Conservation (phyloP, 2,329 filamentous ascomycete species). For the Ophiostoma fasciatum region DNA sequence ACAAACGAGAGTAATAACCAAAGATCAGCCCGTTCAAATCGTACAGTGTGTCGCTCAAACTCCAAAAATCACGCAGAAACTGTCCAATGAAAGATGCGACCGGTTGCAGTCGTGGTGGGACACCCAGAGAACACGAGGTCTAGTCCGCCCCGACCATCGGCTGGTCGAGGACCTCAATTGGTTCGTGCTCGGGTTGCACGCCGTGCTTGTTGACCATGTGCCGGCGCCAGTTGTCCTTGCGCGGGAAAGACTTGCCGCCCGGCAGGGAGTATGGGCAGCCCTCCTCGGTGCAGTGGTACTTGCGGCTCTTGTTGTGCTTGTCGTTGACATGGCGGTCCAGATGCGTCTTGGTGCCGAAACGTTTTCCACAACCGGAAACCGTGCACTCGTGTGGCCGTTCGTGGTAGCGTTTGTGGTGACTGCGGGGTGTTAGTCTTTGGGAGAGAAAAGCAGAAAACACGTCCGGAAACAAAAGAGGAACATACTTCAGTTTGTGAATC, state of each 20-base stretch:
- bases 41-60: neutral
- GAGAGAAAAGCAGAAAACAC: neutral
- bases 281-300: slow-evolving; percentile 40
- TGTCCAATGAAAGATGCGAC: too few species aligned
- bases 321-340: slow-evolving; percentile 48
- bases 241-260: slow-evolving; percentile 43
- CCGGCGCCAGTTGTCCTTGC: slow-evolving; percentile 48
- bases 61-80: neutral
- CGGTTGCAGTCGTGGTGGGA: too few species aligned
- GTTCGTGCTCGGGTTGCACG: slow-evolving; percentile 23
- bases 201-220: slow-evolving; percentile 46
- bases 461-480: neutral
- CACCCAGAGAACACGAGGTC: too few species aligned
- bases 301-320: slow-evolving; percentile 43
- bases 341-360: slow-evolving; percentile 47
- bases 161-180: slow-evolving; percentile 28
- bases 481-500: slow-evolving; percentile 44
- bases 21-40: too few species aligned
- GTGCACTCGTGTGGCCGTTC: slow-evolving; percentile 35
- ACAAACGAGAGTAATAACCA: too few species aligned
- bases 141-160: slow-evolving; percentile 16
- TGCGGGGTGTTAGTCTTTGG: slow-evolving; percentile 12
- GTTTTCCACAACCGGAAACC: slow-evolving; percentile 33
- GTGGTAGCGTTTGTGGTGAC: slow-evolving; percentile 46
- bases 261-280: slow-evolving; percentile 40